Evolutionary conservation across 352 stramenopile species (phyloP).

Genomic region (Phytophthora melonis): DNA sequence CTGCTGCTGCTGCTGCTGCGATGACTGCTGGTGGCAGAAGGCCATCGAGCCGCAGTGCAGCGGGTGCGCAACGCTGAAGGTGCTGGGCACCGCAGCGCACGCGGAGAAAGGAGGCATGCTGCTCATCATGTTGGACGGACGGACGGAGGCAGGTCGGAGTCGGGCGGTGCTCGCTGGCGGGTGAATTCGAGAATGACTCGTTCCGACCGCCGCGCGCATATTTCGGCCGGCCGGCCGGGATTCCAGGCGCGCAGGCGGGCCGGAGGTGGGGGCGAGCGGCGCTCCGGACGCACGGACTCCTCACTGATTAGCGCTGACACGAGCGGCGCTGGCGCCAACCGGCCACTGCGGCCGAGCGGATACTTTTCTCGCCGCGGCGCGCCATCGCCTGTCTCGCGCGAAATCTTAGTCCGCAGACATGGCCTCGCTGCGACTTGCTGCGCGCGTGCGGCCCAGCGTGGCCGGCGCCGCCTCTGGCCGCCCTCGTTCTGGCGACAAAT

Average conservation of each 20-base stretch:
- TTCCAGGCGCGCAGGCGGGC: background rate
- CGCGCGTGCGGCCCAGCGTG: conserved; percentile 4
- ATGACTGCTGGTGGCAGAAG: conserved; percentile 4
- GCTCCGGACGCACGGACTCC: conserved; percentile 19
- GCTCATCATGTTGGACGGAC: conserved; percentile 24
- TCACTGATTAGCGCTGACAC: conserved; percentile 31
- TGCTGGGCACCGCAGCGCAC: conserved; percentile 14
- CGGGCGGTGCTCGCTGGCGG: conserved; percentile 3
- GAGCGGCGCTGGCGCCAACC: conserved; percentile 31
- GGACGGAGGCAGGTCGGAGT: background rate
- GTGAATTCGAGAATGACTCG: conserved; percentile 41
- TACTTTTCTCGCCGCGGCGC: conserved; percentile 16
- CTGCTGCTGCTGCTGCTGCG: too few relatives aligned
- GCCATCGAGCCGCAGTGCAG: conserved; percentile 21
- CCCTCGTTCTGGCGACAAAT: conserved; percentile 33
- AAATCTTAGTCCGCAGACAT: conserved; percentile 43
- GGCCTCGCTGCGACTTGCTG: conserved; percentile 4
- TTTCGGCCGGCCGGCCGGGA: conserved; percentile 7
- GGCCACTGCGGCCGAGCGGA: conserved; percentile 15
- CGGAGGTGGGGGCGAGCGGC: conserved; percentile 2
- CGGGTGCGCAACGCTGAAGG: conserved; percentile 34
- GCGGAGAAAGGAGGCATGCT: conserved; percentile 29
- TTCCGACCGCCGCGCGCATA: conserved; percentile 14
- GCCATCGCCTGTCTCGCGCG: conserved; percentile 43
- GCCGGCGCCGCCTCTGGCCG: conserved; percentile 12